Conservation (phyloP, 768 basidiomycete genomes). For the Russula compacta region DNA sequence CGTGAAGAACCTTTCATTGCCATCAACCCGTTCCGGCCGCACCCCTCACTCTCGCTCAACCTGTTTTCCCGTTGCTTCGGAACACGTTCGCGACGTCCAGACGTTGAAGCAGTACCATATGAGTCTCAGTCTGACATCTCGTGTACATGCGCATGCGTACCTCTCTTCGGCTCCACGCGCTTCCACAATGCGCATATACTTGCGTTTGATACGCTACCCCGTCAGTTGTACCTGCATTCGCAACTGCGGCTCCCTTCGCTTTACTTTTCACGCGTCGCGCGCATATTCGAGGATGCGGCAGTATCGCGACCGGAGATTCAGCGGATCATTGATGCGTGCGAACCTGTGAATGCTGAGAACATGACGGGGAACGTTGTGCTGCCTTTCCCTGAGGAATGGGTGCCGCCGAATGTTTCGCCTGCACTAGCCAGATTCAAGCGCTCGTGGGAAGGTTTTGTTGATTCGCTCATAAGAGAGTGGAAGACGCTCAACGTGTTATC, state of each 20-base stretch:
- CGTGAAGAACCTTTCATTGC: constrained; percentile 34
- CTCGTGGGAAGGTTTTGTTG: constrained; percentile 66
- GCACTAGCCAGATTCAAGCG: constrained; percentile 53
- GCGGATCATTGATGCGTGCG: constrained; percentile 30
- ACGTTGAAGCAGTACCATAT: neutral
- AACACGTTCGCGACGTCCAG: neutral
- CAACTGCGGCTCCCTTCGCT: constrained; percentile 67
- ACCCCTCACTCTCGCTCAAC: constrained; percentile 14
- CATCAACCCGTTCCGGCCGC: constrained; percentile 29
- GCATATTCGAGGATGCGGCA: constrained; percentile 70
- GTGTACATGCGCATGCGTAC: constrained; percentile 17
- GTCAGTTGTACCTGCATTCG: constrained; percentile 35
- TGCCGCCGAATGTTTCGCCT: constrained; percentile 44
- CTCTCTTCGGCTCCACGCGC: constrained; percentile 8
- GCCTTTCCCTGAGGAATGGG: constrained; percentile 32
- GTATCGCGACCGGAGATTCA: constrained; percentile 64
- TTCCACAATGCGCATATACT: constrained; percentile 20
- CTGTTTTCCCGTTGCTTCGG: constrained; percentile 7
- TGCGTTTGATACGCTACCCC: constrained; percentile 33
- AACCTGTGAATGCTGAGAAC: neutral
- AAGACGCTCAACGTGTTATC: constrained; percentile 71
- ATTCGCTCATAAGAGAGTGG: constrained; percentile 63
- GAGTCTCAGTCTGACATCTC: neutral
- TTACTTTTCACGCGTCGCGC: constrained; percentile 71
- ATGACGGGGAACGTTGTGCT: constrained; percentile 1